Percentiles rank a stretch among this genome's conserved stretches.
These are phyloP conservation scores for Fusarium brevicatenulatum DNA, from an alignment of 2,329 filamentous ascomycete species.

Conservation along the genomic window DNA sequence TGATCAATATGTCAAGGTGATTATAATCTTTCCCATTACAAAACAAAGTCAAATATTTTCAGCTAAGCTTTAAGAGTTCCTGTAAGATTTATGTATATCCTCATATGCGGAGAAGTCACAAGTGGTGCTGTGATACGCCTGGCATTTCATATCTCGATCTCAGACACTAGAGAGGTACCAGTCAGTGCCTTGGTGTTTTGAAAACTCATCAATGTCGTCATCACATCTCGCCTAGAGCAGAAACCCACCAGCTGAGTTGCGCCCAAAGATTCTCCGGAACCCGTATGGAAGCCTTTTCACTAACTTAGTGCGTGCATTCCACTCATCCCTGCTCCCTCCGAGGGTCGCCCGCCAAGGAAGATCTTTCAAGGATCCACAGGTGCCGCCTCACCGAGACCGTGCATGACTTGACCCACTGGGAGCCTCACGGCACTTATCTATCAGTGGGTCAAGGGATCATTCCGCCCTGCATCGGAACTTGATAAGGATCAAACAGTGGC, in stretches of 20 bases:
- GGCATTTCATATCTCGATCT: neutral
- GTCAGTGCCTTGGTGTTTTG: neutral
- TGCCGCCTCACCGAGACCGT: conserved; percentile 16
- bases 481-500: neutral
- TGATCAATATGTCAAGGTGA: accelerated
- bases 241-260: neutral
- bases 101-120: no score
- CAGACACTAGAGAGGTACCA: no score
- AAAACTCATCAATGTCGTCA: conserved; percentile 17
- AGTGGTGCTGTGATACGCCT: neutral
- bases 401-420: conserved; percentile 7
- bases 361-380: conserved; percentile 11
- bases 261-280: neutral
- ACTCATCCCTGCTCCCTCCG: conserved; percentile 6
- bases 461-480: neutral
- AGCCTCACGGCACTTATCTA: conserved; percentile 22
- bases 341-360: conserved; percentile 8
- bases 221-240: neutral
- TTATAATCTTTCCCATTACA: accelerated
- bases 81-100: neutral
- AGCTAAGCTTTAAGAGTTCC: accelerated
- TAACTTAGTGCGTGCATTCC: conserved; percentile 3
- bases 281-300: conserved; percentile 1
- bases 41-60: accelerated
- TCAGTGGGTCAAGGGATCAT: conserved; percentile 14